Evolutionary conservation across 345 rosid genomes (phyloP).

Genomic region (Schrenkiella parvula): DNA sequence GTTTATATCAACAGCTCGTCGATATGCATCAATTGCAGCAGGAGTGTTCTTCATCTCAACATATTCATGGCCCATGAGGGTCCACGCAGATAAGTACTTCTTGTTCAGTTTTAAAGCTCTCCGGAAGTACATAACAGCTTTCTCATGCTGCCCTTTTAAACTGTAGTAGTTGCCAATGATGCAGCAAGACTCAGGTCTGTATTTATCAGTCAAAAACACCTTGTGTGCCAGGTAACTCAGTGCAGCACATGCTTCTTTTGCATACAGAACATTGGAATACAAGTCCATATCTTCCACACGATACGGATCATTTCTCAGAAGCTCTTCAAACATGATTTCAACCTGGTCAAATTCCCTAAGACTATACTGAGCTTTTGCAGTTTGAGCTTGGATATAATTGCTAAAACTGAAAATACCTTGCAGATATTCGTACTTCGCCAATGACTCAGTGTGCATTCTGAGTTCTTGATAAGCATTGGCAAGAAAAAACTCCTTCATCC

Average conservation of each 20-base stretch:
- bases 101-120: slow-evolving; percentile 95
- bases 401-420: slow-evolving; percentile 76
- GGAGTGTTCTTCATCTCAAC: slow-evolving; percentile 97
- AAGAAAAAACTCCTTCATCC: slow-evolving; percentile 98
- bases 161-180: slow-evolving; percentile 96
- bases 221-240: slow-evolving; percentile 91
- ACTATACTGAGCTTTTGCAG: slow-evolving; percentile 88
- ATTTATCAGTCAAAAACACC: slow-evolving; percentile 81
- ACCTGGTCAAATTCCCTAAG: slow-evolving; percentile 93
- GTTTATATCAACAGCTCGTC: slow-evolving; percentile 90
- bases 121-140: slow-evolving; percentile 83
- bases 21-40: slow-evolving; percentile 94
- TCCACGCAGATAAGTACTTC: slow-evolving; percentile 93
- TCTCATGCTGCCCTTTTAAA: slow-evolving; percentile 93
- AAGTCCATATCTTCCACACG: slow-evolving; percentile 96
- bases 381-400: slow-evolving; percentile 89
- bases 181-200: slow-evolving; percentile 96
- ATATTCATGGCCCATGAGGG: slow-evolving; percentile 96
- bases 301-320: slow-evolving; percentile 75
- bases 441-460: slow-evolving; percentile 78
- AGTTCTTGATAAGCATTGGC: slow-evolving; percentile 85
- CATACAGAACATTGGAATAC: slow-evolving; percentile 92
- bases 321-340: slow-evolving; percentile 89
- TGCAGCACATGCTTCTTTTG: slow-evolving; percentile 86
- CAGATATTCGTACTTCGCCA: slow-evolving; percentile 65